Base-by-base conservation (phyloP, 306 rosid species). In the Cicer judaicum region DNA sequence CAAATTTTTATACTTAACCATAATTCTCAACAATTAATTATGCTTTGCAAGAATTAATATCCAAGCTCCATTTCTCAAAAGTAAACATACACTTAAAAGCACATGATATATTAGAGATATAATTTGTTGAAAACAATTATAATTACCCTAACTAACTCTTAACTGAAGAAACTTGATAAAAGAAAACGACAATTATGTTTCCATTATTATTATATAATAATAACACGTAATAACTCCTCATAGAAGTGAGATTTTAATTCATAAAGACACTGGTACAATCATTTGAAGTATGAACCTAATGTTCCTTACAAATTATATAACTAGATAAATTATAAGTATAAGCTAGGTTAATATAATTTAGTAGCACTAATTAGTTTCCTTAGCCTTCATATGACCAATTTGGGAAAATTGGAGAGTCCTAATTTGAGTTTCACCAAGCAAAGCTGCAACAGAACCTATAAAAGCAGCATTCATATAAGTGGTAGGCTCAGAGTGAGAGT, bases 391-490 rank as follows among this genome's bases (percentile, higher is more conserved):
- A 5, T 19, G 61, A 41, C 57, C 36, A 29, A 29, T 13, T 15
- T 46, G 68, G 8, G 78, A 14, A 18, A 75, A 16, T 14, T 75
- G 71, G 48, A 67, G 13, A 13, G 60, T 2, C 19, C 55, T 41
- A 10, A 16, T 53, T 1, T 59, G 2, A 16, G 24, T 42, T 65
- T 79, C 44, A 5, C 41, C 63, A 69, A 85, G 82, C 85, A 91
- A 82, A 68, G 91, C 87, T 44, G 94, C 87, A 10, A 88, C 77
- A 4, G 97, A 85, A n/a, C 86, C 92, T 9, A 93, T 85, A 78
- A 93, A 91, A 42, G 94, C 94, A 14, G 96, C 96, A 78, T 88
- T 91, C 72, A 88, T 88, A 39, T 88, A 91, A 13, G 98, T 89
- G 34, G 97, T 68, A 19, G 97, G 92, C 21, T 93, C 96, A 0